Percentiles rank a stretch among this genome's conserved stretches.
phyloP scores from a whole-genome alignment of 306 rosid genomes.

The Boehmeria nivea region DNA sequence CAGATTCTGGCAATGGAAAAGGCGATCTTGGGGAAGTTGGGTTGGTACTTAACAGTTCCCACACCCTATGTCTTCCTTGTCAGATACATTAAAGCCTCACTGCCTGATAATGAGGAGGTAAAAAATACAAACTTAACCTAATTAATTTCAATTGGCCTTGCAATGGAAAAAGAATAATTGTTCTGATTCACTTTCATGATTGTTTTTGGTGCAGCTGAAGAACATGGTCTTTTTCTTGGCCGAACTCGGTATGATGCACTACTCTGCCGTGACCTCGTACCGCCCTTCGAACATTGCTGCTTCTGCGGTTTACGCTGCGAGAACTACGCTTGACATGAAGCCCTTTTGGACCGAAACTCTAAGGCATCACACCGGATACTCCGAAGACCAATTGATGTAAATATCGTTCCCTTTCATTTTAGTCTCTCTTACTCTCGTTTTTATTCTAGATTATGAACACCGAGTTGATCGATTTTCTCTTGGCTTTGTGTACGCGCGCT shows the following conservation, averaged over 20 bases:
- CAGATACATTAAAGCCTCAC: slow-evolving; percentile 71
- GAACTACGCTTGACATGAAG: slow-evolving; percentile 47
- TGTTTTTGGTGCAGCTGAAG: slow-evolving; percentile 47
- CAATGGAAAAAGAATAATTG: not conserved
- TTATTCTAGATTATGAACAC: not conserved
- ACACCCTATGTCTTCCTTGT: slow-evolving; percentile 82
- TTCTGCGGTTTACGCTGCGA: slow-evolving; percentile 73
- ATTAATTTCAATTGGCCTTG: not conserved
- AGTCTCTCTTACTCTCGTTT: not conserved
- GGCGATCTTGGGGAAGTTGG: slow-evolving; percentile 58
- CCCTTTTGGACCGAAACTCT: slow-evolving; percentile 75
- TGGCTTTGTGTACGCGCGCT: not conserved
- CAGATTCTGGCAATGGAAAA: slow-evolving; percentile 75
- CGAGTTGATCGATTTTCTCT: not conserved
- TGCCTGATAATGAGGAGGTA: slow-evolving; percentile 58
- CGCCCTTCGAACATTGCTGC: slow-evolving; percentile 79
- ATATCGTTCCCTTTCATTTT: too few species aligned
- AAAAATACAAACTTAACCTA: not conserved
- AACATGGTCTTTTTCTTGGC: slow-evolving; percentile 68
- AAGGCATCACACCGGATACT: slow-evolving; percentile 72
- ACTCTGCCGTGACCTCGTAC: slow-evolving; percentile 31
- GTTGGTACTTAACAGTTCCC: slow-evolving; percentile 78
- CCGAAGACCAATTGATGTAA: slow-evolving; percentile 63
- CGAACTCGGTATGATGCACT: slow-evolving; percentile 67
- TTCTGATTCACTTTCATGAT: not conserved